Evolutionary conservation across 2,329 filamentous ascomycete species (phyloP).

Genomic region (Claviceps africana): DNA sequence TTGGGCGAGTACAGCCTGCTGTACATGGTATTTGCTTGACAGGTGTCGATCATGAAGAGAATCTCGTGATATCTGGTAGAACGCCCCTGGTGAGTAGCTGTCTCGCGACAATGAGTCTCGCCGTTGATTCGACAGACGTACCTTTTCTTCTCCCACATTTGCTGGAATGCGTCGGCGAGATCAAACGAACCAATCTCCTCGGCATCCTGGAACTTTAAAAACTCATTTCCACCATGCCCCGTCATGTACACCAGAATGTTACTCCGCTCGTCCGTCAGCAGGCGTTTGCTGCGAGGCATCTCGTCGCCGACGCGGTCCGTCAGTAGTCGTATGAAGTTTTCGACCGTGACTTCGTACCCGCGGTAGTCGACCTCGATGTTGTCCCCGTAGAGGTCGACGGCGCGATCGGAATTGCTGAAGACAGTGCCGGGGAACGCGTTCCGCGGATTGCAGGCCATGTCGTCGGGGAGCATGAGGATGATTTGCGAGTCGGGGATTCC

Average conservation of each 20-base stretch:
- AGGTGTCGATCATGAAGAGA: conserved; percentile 99
- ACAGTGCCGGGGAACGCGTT: conserved; percentile 97
- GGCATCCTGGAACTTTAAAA: conserved; percentile 94
- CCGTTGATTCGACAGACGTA: conserved; percentile 17
- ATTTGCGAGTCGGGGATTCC: conserved; percentile 98
- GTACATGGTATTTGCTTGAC: conserved; percentile 99
- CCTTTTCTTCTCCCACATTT: conserved; percentile 99
- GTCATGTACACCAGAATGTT: conserved; percentile 99
- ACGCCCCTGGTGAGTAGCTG: neutral
- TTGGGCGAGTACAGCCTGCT: conserved; percentile 96
- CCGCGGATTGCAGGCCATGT: conserved; percentile 98
- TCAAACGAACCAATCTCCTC: conserved; percentile 97
- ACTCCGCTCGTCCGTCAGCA: conserved; percentile 87
- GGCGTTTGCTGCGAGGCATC: conserved; percentile 84
- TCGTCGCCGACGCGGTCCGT: conserved; percentile 91
- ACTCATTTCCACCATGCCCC: conserved; percentile 93
- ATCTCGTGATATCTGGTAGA: conserved; percentile 72
- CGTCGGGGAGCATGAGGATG: conserved; percentile 98
- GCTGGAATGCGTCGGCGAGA: conserved; percentile 89
- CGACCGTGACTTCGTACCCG: conserved; percentile 95
- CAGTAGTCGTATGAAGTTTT: conserved; percentile 92
- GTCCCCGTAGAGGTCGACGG: conserved; percentile 91
- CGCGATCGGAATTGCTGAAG: conserved; percentile 94
- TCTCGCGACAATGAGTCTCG: neutral
- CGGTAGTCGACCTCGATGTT: conserved; percentile 98